These are phyloP conservation scores for Boletus eberwhitei DNA, from an alignment of 768 basidiomycete species.

Conservation along the genomic window DNA sequence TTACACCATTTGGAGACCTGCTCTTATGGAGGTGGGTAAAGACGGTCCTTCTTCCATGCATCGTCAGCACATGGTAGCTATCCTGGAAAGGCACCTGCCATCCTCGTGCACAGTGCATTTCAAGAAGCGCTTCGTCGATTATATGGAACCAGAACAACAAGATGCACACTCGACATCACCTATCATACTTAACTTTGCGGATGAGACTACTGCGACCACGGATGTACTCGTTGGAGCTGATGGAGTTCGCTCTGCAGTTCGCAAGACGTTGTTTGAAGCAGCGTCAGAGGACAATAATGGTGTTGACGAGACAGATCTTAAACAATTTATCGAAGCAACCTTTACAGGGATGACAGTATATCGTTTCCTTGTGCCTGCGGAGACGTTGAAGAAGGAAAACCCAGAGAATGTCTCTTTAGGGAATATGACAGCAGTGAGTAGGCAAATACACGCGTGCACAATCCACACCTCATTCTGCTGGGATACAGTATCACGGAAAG, in stretches of 20 bases:
- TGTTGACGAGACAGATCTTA: background rate
- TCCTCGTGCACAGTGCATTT: slow-evolving; percentile 15
- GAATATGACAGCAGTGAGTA: slow-evolving; percentile 19
- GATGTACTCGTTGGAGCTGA: slow-evolving; percentile 47
- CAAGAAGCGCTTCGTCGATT: slow-evolving; percentile 21
- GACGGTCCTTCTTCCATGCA: slow-evolving; percentile 13
- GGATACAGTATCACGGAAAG: slow-evolving; percentile 12
- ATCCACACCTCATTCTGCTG: slow-evolving; percentile 7
- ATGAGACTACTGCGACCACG: slow-evolving; percentile 24
- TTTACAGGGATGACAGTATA: slow-evolving; percentile 44
- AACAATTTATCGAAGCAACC: slow-evolving; percentile 24
- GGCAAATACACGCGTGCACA: too few relatives aligned
- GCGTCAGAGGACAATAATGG: background rate
- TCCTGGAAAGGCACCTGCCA: slow-evolving; percentile 19
- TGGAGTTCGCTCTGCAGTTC: slow-evolving; percentile 36
- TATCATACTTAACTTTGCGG: slow-evolving; percentile 11
- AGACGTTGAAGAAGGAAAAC: slow-evolving; percentile 24
- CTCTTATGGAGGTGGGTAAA: too few relatives aligned
- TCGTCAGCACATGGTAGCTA: slow-evolving; percentile 21
- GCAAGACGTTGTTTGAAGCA: slow-evolving; percentile 21
- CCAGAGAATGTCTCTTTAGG: slow-evolving; percentile 16
- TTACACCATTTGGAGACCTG: background rate
- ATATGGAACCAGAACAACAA: slow-evolving; percentile 3
- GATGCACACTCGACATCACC: slow-evolving; percentile 27
- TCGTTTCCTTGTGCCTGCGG: slow-evolving; percentile 35